Percentiles rank a stretch among this genome's conserved stretches.
Evolutionary conservation across 2,329 filamentous ascomycete species (phyloP).

Genomic region (Chrysosporium queenslandicum): DNA sequence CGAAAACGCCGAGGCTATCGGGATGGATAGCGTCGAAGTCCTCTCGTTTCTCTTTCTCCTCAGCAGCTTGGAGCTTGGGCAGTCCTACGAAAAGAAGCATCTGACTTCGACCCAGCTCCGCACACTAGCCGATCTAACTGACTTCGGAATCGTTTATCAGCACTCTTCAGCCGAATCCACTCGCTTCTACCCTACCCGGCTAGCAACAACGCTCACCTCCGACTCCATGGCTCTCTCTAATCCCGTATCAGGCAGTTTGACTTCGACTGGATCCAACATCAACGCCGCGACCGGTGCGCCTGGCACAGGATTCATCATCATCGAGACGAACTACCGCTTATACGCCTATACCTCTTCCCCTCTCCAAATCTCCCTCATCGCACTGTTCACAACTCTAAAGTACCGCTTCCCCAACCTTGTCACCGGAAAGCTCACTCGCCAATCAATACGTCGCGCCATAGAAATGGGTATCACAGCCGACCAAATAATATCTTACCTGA

Average conservation of each 20-base stretch:
- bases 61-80: conserved; percentile 81
- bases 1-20: conserved; percentile 63
- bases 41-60: conserved; percentile 94
- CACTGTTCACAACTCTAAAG: conserved; percentile 76
- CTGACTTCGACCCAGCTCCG: conserved; percentile 71
- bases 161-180: conserved; percentile 34
- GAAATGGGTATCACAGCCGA: conserved; percentile 84
- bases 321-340: conserved; percentile 95
- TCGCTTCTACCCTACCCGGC: conserved; percentile 76
- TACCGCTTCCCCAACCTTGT: conserved; percentile 93
- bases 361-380: conserved; percentile 86
- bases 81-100: conserved; percentile 77
- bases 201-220: conserved; percentile 84
- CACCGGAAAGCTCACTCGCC: conserved; percentile 78
- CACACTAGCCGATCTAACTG: conserved; percentile 81
- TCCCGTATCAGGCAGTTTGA: conserved; percentile 57
- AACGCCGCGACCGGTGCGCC: conserved; percentile 26
- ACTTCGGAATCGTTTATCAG: conserved; percentile 84
- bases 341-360: conserved; percentile 95
- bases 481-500: conserved; percentile 89
- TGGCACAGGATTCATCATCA: conserved; percentile 67
- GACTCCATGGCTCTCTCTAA: conserved; percentile 63
- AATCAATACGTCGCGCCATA: conserved; percentile 79
- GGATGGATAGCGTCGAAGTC: conserved; percentile 84
- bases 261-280: conserved; percentile 21